Evolutionary conservation across 495 filamentous ascomycete genomes (phyloP).

Genomic region (Durotheca rogersii): DNA sequence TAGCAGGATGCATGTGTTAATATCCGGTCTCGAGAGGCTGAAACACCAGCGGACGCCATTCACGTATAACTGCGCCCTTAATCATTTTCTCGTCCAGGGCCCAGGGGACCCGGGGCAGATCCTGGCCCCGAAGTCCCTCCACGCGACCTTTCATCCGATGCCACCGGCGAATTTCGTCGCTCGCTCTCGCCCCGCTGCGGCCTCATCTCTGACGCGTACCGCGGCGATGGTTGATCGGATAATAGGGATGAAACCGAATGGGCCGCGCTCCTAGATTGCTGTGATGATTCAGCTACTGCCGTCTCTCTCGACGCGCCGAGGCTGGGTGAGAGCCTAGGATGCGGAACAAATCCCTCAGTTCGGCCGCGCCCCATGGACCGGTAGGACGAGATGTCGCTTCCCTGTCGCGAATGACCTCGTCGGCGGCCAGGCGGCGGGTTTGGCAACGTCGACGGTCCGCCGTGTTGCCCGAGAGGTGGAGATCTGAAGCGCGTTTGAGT

Average conservation of each 20-base stretch:
- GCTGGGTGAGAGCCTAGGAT: constrained; percentile 45
- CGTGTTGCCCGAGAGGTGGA: constrained; percentile 58
- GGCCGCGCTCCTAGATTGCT: constrained; percentile 39
- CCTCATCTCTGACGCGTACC: constrained; percentile 36
- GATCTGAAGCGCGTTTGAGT: constrained; percentile 56
- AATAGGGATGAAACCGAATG: constrained; percentile 52
- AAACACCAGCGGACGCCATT: constrained; percentile 14
- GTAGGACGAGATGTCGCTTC: constrained; percentile 64
- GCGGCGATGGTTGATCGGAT: constrained; percentile 47
- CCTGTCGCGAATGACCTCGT: constrained; percentile 66
- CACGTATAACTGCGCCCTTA: constrained; percentile 8
- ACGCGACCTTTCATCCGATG: constrained; percentile 35
- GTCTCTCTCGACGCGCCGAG: constrained; percentile 32
- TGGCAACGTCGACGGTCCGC: constrained; percentile 50
- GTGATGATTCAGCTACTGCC: constrained; percentile 28
- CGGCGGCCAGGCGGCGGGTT: constrained; percentile 59
- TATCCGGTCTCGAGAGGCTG: constrained; percentile 18
- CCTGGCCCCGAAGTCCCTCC: constrained; percentile 20
- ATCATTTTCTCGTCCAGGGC: constrained; percentile 31
- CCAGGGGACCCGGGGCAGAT: constrained; percentile 15
- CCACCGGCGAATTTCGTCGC: constrained; percentile 29
- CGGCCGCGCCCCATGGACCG: constrained; percentile 41
- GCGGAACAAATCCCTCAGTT: constrained; percentile 39
- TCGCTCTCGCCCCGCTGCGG: constrained; percentile 26
- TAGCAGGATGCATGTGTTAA: constrained; percentile 7